Conservation (phyloP, 2,329 filamentous ascomycete genomes). For the Emericellopsis cladophorae region DNA sequence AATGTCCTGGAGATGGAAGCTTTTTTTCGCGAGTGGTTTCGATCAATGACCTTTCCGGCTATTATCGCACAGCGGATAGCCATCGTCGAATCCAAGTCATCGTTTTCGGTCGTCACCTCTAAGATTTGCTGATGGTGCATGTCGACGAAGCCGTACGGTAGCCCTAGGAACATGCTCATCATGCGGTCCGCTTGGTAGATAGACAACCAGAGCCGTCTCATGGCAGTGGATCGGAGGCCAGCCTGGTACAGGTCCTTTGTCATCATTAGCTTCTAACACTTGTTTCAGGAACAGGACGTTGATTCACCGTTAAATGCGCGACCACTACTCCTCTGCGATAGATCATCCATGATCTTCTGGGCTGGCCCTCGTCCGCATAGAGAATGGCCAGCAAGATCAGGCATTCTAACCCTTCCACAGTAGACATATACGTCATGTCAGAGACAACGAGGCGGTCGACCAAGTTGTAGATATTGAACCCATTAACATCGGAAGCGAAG, state of each 20-base stretch:
- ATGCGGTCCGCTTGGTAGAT: constrained; percentile 24
- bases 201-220: constrained; percentile 10
- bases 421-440: constrained; percentile 25
- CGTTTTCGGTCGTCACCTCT: not conserved
- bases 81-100: constrained; percentile 2
- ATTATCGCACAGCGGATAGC: constrained; percentile 15
- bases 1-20: constrained; percentile 20
- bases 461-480: constrained; percentile 13
- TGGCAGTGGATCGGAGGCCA: constrained; percentile 3
- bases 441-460: constrained; percentile 25
- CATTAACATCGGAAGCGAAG: not conserved
- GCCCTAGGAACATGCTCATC: constrained; percentile 27
- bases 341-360: constrained; percentile 25
- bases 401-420: constrained; percentile 27
- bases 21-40: constrained; percentile 19
- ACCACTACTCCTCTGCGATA: constrained; percentile 25
- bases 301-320: constrained; percentile 25
- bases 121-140: constrained; percentile 1
- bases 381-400: constrained; percentile 25
- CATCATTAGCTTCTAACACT: not conserved
- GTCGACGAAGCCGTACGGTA: constrained; percentile 13
- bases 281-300: not conserved
- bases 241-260: not conserved
- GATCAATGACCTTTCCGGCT: constrained; percentile 27
- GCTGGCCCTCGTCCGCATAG: constrained; percentile 29